These are phyloP conservation scores for Sporothrix inflata DNA, from an alignment of 2,329 filamentous ascomycete species.

Conservation along the genomic window DNA sequence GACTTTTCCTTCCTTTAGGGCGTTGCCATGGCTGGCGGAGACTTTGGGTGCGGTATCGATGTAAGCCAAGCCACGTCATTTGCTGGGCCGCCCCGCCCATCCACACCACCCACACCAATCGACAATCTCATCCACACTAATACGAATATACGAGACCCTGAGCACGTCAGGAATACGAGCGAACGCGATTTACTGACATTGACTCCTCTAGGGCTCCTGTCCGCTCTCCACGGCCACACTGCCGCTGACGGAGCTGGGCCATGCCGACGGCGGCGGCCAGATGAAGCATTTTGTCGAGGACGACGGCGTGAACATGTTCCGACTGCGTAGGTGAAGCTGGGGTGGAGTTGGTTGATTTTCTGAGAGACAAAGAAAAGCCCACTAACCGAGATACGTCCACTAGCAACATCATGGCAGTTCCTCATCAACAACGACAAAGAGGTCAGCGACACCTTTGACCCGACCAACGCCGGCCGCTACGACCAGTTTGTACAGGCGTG, in stretches of 20 bases:
- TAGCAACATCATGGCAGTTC: slow-evolving; percentile 55
- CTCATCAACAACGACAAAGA: slow-evolving; percentile 50
- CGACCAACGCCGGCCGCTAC: slow-evolving; percentile 49
- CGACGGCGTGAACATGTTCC: slow-evolving; percentile 59
- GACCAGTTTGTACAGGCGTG: slow-evolving; percentile 55
- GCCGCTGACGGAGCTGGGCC: slow-evolving; percentile 40
- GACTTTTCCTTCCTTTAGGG: slow-evolving; percentile 50
- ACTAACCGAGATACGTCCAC: neutral
- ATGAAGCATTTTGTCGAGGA: slow-evolving; percentile 61
- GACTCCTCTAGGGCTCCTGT: slow-evolving; percentile 42
- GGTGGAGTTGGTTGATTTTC: too few relatives aligned
- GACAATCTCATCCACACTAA: slow-evolving; percentile 8
- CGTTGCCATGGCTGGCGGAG: slow-evolving; percentile 49
- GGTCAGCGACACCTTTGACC: slow-evolving; percentile 49
- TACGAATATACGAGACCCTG: slow-evolving; percentile 18
- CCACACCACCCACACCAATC: neutral
- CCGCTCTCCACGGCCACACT: slow-evolving; percentile 39
- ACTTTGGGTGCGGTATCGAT: slow-evolving; percentile 51
- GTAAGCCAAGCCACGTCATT: slow-evolving; percentile 31
- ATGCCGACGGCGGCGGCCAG: slow-evolving; percentile 47
- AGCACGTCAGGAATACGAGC: neutral
- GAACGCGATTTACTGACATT: neutral
- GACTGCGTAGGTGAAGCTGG: slow-evolving; percentile 47
- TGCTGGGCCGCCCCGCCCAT: neutral
- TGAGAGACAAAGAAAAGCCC: neutral